A percentile compares a stretch with the other conserved stretches of the same genome.
Conservation (phyloP, 1,139 yeast genomes). For the Yamadazyma oceani region DNA sequence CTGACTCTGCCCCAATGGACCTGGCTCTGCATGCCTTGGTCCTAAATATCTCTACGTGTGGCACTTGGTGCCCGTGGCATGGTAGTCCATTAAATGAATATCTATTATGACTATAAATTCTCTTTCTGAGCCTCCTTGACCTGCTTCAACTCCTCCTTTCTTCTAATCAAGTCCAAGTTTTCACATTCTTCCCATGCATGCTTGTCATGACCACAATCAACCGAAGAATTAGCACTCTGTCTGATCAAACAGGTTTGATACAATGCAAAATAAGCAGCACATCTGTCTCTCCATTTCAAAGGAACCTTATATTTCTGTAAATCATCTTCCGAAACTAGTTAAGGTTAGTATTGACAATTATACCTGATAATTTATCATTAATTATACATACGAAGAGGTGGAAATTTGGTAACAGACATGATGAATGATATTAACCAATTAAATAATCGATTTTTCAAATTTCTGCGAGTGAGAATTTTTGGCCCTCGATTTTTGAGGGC, state of each 20-base stretch:
- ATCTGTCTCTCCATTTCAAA: slow-evolving; percentile 80
- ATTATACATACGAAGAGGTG: slow-evolving; percentile 54
- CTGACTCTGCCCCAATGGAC: too few species aligned
- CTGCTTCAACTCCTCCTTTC: slow-evolving; percentile 70
- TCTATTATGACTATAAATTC: slow-evolving; percentile 10
- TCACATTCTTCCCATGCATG: slow-evolving; percentile 87
- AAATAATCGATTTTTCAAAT: slow-evolving; percentile 2
- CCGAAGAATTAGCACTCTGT: slow-evolving; percentile 46
- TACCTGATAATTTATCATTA: too few species aligned
- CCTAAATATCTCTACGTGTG: too few species aligned
- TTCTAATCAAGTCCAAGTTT: slow-evolving; percentile 77
- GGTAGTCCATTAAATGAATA: too few species aligned
- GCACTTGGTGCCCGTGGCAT: too few species aligned
- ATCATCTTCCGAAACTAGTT: slow-evolving; percentile 76
- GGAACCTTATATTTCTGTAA: slow-evolving; percentile 82
- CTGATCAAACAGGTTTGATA: slow-evolving; percentile 49
- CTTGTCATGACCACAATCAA: slow-evolving; percentile 73
- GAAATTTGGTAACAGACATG: slow-evolving; percentile 50
- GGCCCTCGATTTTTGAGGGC: not conserved
- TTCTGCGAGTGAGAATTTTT: slow-evolving; percentile 3
- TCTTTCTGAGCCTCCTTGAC: slow-evolving; percentile 43
- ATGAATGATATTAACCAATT: slow-evolving; percentile 1
- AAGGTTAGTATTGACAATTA: slow-evolving; percentile 15
- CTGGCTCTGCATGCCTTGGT: too few species aligned
- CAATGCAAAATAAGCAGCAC: slow-evolving; percentile 73